Conservation (phyloP, 2,329 filamentous ascomycete genomes). For the Xylaria sp. region DNA sequence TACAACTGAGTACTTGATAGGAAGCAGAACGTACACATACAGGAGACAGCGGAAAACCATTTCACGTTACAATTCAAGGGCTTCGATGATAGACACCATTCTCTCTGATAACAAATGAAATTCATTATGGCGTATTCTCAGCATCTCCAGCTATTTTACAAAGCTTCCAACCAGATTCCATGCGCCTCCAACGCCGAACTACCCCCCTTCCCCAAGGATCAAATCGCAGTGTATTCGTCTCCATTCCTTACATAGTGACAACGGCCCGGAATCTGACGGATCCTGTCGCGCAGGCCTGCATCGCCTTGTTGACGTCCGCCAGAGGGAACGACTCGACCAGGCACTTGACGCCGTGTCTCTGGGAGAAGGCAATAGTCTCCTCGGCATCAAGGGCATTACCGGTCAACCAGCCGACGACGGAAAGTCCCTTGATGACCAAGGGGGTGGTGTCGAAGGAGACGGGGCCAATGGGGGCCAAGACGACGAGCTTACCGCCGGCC, state of each 20-base stretch:
- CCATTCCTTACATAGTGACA: conserved; percentile 33
- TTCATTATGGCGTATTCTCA: not conserved
- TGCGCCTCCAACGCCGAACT: not conserved
- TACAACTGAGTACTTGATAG: no score
- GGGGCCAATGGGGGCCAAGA: conserved; percentile 48
- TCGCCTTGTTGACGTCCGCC: conserved; percentile 42
- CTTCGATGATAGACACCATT: no score
- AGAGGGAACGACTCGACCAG: conserved; percentile 61
- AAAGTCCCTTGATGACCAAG: conserved; percentile 48
- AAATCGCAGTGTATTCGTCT: not conserved
- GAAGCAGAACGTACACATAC: no score
- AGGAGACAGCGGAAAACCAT: no score
- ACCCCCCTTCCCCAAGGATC: not conserved
- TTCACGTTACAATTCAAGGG: no score
- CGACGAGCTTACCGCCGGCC: conserved; percentile 51
- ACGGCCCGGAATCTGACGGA: conserved; percentile 45
- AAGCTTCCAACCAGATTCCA: not conserved
- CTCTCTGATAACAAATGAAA: not conserved
- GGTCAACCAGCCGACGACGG: conserved; percentile 58
- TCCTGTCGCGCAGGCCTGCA: conserved; percentile 38
- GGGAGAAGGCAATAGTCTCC: conserved; percentile 62
- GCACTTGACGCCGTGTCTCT: conserved; percentile 56
- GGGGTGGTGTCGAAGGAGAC: conserved; percentile 40
- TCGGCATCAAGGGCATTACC: conserved; percentile 59
- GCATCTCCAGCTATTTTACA: not conserved